Evolutionary conservation across 1,139 yeast species (phyloP).

Genomic region (Protomyces gravidus): DNA sequence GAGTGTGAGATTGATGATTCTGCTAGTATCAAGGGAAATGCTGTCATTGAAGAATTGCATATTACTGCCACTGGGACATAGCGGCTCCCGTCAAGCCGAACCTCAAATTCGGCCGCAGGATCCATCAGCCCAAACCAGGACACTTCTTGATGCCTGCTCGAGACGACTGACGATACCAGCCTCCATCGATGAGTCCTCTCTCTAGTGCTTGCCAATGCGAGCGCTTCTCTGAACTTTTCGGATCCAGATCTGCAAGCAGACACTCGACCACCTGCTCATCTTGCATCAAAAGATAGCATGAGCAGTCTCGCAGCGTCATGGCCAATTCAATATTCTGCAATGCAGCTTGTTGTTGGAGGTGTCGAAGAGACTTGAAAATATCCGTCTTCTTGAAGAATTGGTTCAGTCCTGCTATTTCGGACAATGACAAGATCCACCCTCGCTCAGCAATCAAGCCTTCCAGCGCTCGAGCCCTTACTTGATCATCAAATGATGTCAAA

Average conservation of each 20-base stretch:
- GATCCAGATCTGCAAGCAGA: slow-evolving; percentile 16
- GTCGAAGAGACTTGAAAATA: slow-evolving; percentile 16
- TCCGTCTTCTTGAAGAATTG: neutral
- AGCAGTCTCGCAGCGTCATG: slow-evolving; percentile 28
- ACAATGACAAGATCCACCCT: neutral
- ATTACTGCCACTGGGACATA: neutral
- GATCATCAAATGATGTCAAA: slow-evolving; percentile 35
- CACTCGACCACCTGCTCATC: neutral
- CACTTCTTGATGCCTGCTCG: too few species aligned
- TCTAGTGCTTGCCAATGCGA: slow-evolving; percentile 3
- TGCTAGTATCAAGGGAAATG: neutral
- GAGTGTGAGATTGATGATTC: neutral
- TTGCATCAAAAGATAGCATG: neutral
- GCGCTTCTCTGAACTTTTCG: slow-evolving; percentile 3
- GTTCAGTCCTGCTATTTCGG: neutral
- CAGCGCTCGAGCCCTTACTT: neutral
- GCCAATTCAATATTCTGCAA: neutral
- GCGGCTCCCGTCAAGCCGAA: too few species aligned
- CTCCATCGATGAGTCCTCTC: neutral
- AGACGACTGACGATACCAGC: too few species aligned
- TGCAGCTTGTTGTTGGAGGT: neutral
- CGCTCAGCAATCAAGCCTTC: neutral
- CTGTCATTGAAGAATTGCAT: neutral
- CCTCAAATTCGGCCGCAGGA: too few species aligned
- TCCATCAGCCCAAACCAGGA: too few species aligned